Conservation (phyloP, 1,139 yeast species). For the Debaryomyces sp. region DNA sequence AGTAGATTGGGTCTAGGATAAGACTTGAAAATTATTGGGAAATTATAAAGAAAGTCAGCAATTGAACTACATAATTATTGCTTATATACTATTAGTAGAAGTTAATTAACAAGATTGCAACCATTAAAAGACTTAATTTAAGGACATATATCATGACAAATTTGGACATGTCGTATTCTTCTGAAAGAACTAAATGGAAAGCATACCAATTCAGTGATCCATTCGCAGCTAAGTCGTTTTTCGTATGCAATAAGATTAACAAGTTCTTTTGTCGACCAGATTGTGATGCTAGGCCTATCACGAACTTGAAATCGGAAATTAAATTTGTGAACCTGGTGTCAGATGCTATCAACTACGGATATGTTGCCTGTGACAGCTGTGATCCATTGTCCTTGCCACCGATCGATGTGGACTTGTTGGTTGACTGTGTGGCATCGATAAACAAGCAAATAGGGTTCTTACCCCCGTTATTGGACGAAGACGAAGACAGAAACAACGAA, state of each 20-base stretch:
- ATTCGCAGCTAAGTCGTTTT: slow-evolving; percentile 60
- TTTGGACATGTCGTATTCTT: slow-evolving; percentile 40
- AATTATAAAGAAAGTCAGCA: not conserved
- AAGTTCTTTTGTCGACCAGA: slow-evolving; percentile 65
- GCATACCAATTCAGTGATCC: slow-evolving; percentile 72
- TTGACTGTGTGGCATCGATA: slow-evolving; percentile 58
- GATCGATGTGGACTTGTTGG: slow-evolving; percentile 55
- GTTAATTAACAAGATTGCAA: not conserved
- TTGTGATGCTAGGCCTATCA: slow-evolving; percentile 56
- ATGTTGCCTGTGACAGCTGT: slow-evolving; percentile 56
- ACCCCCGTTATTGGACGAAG: slow-evolving; percentile 52
- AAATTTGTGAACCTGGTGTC: slow-evolving; percentile 42
- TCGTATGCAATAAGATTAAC: slow-evolving; percentile 49
- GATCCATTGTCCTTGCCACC: slow-evolving; percentile 43
- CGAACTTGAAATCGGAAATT: slow-evolving; percentile 46
- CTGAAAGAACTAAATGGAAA: slow-evolving; percentile 58
- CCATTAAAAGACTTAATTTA: not conserved
- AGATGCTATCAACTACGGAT: slow-evolving; percentile 52
- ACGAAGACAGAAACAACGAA: slow-evolving; percentile 43
- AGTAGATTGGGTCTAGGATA: too few relatives aligned
- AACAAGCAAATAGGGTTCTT: slow-evolving; percentile 61
- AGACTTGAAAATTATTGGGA: not conserved
- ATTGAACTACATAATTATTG: not conserved
- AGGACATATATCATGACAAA: not conserved
- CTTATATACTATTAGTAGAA: not conserved